Conservation (phyloP, 2,329 filamentous ascomycete genomes). For the Microdochium paspali region DNA sequence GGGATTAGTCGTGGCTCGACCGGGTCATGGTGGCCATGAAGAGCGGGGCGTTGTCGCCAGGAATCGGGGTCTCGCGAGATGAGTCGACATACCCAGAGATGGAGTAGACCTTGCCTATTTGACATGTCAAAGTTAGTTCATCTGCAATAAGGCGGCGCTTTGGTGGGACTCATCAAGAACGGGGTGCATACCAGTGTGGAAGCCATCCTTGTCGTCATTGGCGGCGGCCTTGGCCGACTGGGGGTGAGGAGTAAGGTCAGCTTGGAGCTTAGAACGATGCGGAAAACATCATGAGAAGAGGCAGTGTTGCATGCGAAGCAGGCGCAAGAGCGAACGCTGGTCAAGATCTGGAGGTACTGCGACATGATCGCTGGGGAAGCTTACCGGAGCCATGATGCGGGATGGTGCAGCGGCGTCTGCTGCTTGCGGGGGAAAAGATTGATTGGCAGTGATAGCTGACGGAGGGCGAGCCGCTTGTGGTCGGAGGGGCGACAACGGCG, state of each 20-base stretch:
- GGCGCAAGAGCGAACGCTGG: too few species aligned
- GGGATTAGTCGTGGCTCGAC: slow-evolving; percentile 20
- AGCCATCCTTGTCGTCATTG: slow-evolving; percentile 20
- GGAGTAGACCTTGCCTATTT: slow-evolving; percentile 51
- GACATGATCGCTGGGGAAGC: slow-evolving; percentile 15
- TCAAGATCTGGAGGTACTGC: neutral
- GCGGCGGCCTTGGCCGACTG: slow-evolving; percentile 18
- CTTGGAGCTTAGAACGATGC: neutral
- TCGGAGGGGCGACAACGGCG: slow-evolving; percentile 25
- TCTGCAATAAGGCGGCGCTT: too few species aligned
- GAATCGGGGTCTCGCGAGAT: neutral
- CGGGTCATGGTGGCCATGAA: slow-evolving; percentile 1
- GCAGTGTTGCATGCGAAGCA: too few species aligned
- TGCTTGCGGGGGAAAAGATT: slow-evolving; percentile 12
- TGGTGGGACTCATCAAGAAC: neutral
- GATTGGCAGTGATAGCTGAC: slow-evolving; percentile 14
- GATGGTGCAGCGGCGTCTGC: slow-evolving; percentile 2
- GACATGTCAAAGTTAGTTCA: neutral
- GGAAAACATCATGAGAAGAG: too few species aligned
- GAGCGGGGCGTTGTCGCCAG: neutral
- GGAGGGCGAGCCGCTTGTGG: slow-evolving; percentile 7
- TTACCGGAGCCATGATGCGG: slow-evolving; percentile 47
- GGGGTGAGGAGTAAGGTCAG: slow-evolving; percentile 3
- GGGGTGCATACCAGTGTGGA: slow-evolving; percentile 16
- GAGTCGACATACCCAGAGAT: slow-evolving; percentile 46